Percentiles rank a stretch among this genome's conserved stretches.
Conservation (phyloP, 495 filamentous ascomycete genomes). For the Neurospora sp. region DNA sequence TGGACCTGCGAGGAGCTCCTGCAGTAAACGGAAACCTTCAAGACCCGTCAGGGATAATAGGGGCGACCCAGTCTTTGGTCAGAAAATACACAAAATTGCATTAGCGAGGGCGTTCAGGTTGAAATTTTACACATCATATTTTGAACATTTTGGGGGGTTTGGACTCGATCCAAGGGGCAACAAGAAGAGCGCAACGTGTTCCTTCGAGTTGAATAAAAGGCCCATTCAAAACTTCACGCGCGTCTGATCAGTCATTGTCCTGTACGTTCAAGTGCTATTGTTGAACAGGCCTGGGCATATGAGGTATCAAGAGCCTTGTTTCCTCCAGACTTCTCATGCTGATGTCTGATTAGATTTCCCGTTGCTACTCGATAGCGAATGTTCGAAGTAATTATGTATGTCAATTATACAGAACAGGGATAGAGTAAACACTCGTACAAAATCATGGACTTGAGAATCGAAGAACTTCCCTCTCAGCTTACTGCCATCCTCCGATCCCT, state of each 20-base stretch:
- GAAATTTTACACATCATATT: not conserved
- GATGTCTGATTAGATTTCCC: not conserved
- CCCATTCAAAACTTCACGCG: not conserved
- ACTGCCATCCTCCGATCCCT: not conserved
- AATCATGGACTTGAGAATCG: not conserved
- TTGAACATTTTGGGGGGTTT: not conserved
- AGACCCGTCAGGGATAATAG: not conserved
- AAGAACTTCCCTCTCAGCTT: not conserved
- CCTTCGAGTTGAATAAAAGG: not conserved
- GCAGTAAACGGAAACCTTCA: constrained; percentile 19
- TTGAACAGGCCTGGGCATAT: not conserved
- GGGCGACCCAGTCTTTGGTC: not conserved
- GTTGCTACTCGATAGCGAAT: not conserved
- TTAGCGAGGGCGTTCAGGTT: constrained; percentile 24
- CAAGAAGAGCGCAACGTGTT: not conserved
- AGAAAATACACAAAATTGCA: constrained; percentile 14
- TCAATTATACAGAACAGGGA: not conserved
- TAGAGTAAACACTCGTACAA: not conserved
- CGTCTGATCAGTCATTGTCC: not conserved
- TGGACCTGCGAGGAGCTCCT: constrained; percentile 97
- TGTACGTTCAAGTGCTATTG: not conserved
- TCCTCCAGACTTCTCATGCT: not conserved
- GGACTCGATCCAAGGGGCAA: not conserved
- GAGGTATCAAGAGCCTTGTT: not conserved
- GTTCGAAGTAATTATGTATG: not conserved